phyloP scores from a whole-genome alignment of 106 monocot genomes.

The Iris macrosiphon region DNA sequence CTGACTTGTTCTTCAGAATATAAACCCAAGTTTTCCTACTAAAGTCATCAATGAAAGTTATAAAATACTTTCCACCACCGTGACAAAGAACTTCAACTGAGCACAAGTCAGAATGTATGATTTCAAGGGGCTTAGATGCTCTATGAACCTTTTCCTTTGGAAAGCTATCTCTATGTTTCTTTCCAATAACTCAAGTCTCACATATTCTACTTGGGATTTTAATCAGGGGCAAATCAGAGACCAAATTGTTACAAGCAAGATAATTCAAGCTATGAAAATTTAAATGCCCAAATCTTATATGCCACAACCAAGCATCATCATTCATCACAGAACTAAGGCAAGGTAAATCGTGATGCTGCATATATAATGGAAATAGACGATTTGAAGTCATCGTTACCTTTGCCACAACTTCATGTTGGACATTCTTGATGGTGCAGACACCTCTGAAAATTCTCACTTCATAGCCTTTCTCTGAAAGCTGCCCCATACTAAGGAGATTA shows the following conservation, averaged over 20 bases:
- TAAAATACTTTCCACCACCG: not conserved
- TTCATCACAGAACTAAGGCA: not conserved
- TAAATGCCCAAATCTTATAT: not conserved
- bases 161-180: not conserved
- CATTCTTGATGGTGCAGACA: not conserved
- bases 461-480: not conserved
- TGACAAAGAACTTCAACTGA: not conserved
- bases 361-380: not conserved
- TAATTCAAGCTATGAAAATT: not conserved
- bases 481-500: not conserved
- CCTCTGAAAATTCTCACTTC: not conserved
- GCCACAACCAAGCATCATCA: not conserved
- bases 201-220: not conserved
- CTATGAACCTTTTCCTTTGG: not conserved
- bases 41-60: not conserved
- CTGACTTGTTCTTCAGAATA: not conserved
- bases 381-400: not conserved
- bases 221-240: not conserved
- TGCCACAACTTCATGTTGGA: not conserved
- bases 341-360: not conserved
- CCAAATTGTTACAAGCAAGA: not conserved
- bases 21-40: not conserved
- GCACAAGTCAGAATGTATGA: not conserved
- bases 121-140: not conserved
- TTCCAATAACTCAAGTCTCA: not conserved